Base-by-base conservation (phyloP, 106 monocot genomes). In the Triglochin maritima region DNA sequence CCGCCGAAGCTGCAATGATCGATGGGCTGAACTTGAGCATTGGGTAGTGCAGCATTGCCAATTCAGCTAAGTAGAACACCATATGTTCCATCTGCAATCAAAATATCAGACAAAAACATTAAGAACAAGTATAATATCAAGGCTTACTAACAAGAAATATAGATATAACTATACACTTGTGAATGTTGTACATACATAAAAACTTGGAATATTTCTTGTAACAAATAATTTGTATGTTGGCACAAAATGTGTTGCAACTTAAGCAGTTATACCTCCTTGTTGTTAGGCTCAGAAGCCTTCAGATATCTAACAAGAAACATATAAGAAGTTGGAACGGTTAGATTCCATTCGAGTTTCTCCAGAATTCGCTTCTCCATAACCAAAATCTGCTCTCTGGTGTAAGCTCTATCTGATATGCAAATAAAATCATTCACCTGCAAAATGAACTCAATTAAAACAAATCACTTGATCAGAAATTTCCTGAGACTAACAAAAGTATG, bases 401-500 rank as follows among this genome's bases (percentile, higher is more conserved):
- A 29, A 29, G 29, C 29, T 29, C 29, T 1, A 29, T 29, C 29
- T 29, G 29, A 29, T 41, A 87, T 87, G 60, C 70, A 77, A 4
- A 84, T 77, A 76, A 87, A 87, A 16, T 87, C 87, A 54, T 81
- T 59, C 6, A 87, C 72, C 86, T 86, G 29, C 29, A 62, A 8
- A 8, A 52, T 11, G 52, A 8, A 11, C 52, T 1, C 11, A 0
- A 11, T 8, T 11, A 6, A 6, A 52, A 6, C 52, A 53, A 41
- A 5, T 52, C 52, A 52, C 9, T 52, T 7, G 7, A 8, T 7
- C 52, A 52, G 7, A 11, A 8, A 11, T 11, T 15, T 4, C 6
- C 7, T 41, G 50, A 4, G 46, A 52, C 45, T 4, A 9, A 64
- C 5, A 45, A 59, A 7, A 6, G 17, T 42, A 10, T 4, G n/a